phyloP scores from a whole-genome alignment of 768 basidiomycete genomes.

The Cyathus striatus region DNA sequence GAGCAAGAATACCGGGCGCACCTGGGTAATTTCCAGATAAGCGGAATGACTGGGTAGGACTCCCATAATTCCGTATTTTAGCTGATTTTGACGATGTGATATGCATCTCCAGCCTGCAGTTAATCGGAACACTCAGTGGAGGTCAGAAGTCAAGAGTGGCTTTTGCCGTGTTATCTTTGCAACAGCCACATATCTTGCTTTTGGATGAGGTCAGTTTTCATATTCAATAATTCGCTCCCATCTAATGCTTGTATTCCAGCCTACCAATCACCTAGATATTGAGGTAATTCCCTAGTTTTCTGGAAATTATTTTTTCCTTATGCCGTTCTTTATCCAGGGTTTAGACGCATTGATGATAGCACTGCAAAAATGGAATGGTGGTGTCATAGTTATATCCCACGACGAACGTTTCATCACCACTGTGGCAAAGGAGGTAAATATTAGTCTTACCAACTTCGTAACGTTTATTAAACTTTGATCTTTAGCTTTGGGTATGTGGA shows the following conservation, averaged over 20 bases:
- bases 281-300: conserved; percentile 46
- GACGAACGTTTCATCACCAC: conserved; percentile 94
- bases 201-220: conserved; percentile 80
- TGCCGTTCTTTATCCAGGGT: conserved; percentile 38
- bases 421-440: conserved; percentile 71
- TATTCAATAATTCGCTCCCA: too few relatives aligned
- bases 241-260: too few relatives aligned
- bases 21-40: conserved; percentile 96
- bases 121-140: conserved; percentile 88
- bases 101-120: conserved; percentile 64
- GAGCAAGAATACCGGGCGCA: conserved; percentile 97
- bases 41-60: conserved; percentile 95
- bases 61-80: too few relatives aligned
- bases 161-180: conserved; percentile 81
- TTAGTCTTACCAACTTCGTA: too few relatives aligned
- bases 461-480: conserved; percentile 6
- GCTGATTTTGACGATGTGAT: too few relatives aligned
- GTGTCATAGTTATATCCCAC: conserved; percentile 91
- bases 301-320: not conserved
- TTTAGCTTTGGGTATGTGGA: conserved; percentile 88
- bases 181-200: conserved; percentile 86
- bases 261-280: conserved; percentile 95
- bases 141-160: conserved; percentile 97
- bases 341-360: conserved; percentile 92
- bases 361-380: conserved; percentile 77